Conservation (phyloP, 2,329 filamentous ascomycete species). For the Xylaria polymorpha region DNA sequence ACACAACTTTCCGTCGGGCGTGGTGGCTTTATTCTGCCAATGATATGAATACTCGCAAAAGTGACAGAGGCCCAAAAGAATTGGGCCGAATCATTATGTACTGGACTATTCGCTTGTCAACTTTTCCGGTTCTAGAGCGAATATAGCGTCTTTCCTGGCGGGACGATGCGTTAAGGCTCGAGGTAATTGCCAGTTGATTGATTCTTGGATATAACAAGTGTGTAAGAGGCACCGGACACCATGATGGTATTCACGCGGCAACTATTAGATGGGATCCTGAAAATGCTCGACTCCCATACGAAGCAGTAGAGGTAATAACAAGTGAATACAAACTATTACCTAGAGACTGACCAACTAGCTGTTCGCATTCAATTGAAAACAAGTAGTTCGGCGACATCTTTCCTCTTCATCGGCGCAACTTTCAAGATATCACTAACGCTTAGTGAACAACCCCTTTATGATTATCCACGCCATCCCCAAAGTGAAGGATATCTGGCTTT, state of each 20-base stretch:
- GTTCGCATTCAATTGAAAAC: too few species aligned
- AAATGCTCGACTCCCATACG: too few species aligned
- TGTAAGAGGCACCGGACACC: too few species aligned
- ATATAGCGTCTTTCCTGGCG: background rate
- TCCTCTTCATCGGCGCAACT: background rate
- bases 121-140: background rate
- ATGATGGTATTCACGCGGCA: too few species aligned
- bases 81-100: background rate
- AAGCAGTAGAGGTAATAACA: too few species aligned
- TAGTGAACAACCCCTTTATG: slow-evolving; percentile 27
- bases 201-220: too few species aligned
- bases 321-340: too few species aligned
- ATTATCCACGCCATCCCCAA: slow-evolving; percentile 25
- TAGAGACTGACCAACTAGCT: too few species aligned
- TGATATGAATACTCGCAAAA: background rate
- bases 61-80: background rate
- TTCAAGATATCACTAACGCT: background rate
- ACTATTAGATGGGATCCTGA: too few species aligned
- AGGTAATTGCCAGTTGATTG: too few species aligned
- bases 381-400: background rate
- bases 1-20: background rate
- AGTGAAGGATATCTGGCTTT: slow-evolving; percentile 25
- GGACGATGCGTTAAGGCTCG: background rate
- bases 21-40: background rate
- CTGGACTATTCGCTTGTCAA: background rate